A percentile compares a stretch with the other conserved stretches of the same genome.
These are phyloP conservation scores for Ophiostoma piceae DNA, from an alignment of 2,329 filamentous ascomycete species.

Conservation along the genomic window DNA sequence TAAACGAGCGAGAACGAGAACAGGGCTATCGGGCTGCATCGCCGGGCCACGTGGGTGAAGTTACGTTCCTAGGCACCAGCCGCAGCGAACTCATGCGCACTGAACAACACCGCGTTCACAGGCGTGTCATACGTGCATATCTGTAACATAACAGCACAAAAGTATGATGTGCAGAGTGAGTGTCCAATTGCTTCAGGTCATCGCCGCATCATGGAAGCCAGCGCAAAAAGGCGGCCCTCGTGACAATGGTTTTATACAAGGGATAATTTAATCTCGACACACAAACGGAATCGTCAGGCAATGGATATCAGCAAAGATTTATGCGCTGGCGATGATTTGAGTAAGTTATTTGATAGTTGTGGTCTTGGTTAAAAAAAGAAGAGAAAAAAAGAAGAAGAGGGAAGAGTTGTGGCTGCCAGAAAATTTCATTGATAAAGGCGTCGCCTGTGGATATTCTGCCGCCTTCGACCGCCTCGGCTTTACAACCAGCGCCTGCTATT, in stretches of 20 bases:
- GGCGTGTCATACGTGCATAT: neutral
- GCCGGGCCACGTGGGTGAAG: neutral
- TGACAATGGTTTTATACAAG: constrained; percentile 65
- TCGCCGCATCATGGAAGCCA: constrained; percentile 62
- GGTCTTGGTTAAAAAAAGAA: constrained; percentile 32
- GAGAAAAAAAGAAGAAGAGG: constrained; percentile 25
- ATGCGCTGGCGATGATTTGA: constrained; percentile 38
- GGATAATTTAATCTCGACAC: constrained; percentile 53
- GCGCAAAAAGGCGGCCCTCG: constrained; percentile 53
- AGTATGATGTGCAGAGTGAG: constrained; percentile 26
- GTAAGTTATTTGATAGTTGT: constrained; percentile 29
- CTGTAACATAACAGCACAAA: neutral
- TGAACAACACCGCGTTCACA: neutral
- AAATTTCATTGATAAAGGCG: constrained; percentile 15
- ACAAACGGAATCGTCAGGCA: constrained; percentile 49
- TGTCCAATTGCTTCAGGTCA: constrained; percentile 62
- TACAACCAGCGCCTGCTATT: neutral
- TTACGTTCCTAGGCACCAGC: neutral
- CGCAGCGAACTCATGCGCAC: neutral
- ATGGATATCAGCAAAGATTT: constrained; percentile 32
- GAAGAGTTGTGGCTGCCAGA: neutral
- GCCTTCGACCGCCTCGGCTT: neutral
- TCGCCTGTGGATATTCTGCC: constrained; percentile 1
- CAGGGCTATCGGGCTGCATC: neutral
- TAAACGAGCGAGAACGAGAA: no score